Percentiles rank a stretch among this genome's conserved stretches.
Conservation (phyloP, 345 rosid genomes). For the Salix koriyanagi region DNA sequence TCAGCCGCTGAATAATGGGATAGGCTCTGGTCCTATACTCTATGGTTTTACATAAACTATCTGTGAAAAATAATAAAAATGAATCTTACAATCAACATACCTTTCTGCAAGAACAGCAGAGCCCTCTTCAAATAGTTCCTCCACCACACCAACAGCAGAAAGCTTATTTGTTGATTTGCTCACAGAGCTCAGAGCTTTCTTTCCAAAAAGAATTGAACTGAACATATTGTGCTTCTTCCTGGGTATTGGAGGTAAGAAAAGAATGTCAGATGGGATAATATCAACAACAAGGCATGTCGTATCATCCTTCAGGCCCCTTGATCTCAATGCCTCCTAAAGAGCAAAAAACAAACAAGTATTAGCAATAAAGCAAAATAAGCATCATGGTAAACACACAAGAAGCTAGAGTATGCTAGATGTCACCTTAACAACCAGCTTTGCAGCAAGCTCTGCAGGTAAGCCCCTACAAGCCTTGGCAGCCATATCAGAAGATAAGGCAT, state of each 20-base stretch:
- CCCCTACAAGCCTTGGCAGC: conserved; percentile 97
- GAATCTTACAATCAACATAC: conserved; percentile 26
- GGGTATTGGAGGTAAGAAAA: conserved; percentile 57
- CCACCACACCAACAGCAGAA: conserved; percentile 87
- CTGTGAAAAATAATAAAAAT: background rate
- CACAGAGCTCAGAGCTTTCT: conserved; percentile 39
- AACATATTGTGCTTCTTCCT: conserved; percentile 68
- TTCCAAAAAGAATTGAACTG: conserved; percentile 60
- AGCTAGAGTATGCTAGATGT: background rate
- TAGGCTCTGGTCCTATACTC: background rate
- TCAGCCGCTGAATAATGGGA: background rate
- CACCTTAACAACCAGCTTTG: conserved; percentile 97
- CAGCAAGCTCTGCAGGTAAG: conserved; percentile 93
- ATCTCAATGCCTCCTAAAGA: conserved; percentile 84
- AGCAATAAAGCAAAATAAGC: background rate
- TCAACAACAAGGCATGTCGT: conserved; percentile 99
- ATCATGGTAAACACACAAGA: background rate
- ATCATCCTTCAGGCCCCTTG: conserved; percentile 98
- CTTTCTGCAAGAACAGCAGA: conserved; percentile 95
- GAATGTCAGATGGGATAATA: conserved; percentile 78
- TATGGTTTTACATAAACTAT: background rate
- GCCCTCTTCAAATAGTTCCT: conserved; percentile 99
- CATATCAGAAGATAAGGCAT: conserved; percentile 80
- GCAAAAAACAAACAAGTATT: conserved; percentile 11
- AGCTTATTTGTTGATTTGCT: conserved; percentile 72